A percentile compares a stretch with the other conserved stretches of the same genome.
phyloP scores from a whole-genome alignment of 192 early-diverging fungal species.

The Coemansia sp. region DNA sequence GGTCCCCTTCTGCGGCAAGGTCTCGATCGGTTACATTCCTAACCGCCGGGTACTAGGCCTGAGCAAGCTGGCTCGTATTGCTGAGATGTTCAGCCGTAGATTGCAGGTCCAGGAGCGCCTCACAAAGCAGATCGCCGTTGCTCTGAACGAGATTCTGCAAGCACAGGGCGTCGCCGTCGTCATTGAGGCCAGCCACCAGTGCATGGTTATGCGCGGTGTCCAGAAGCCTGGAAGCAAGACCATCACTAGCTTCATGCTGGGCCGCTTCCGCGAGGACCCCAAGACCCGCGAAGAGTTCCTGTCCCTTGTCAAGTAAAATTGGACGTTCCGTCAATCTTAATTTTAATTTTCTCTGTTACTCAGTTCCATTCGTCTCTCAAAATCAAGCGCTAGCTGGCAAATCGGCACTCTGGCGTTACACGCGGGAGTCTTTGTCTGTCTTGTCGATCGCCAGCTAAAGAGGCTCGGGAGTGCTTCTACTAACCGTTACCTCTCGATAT shows the following conservation, averaged over 20 bases:
- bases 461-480: not conserved
- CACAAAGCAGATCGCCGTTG: constrained; percentile 94
- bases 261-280: constrained; percentile 84
- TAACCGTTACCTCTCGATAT: not conserved
- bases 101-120: constrained; percentile 97
- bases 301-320: constrained; percentile 60
- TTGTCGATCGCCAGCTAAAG: not conserved
- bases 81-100: constrained; percentile 95
- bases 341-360: not conserved
- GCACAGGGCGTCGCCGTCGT: constrained; percentile 97
- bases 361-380: not conserved
- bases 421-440: not conserved
- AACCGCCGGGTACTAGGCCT: constrained; percentile 92
- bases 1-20: constrained; percentile 97
- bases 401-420: not conserved
- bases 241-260: constrained; percentile 93
- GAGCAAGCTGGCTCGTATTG: constrained; percentile 95
- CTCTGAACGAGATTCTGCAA: constrained; percentile 86
- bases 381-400: not conserved
- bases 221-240: constrained; percentile 96
- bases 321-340: not conserved
- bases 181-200: constrained; percentile 94
- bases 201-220: constrained; percentile 98
- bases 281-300: constrained; percentile 98
- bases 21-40: constrained; percentile 96